Evolutionary conservation across 345 rosid species (phyloP).

Genomic region (Hibiscus trionum): DNA sequence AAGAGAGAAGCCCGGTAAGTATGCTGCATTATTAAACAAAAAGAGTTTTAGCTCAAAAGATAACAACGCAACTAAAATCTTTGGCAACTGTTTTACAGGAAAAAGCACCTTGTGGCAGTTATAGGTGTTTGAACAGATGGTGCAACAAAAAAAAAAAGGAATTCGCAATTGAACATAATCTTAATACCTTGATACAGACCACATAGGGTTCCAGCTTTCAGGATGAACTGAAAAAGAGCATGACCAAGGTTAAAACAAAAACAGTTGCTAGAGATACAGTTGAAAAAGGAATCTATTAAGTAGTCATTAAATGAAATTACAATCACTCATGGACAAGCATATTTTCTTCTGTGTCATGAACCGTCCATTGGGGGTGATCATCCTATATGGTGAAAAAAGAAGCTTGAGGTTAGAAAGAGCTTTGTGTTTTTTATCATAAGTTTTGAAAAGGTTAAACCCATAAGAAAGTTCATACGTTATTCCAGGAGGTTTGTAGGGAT

Average conservation of each 20-base stretch:
- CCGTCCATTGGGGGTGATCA: conserved; percentile 97
- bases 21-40: conserved; percentile 59
- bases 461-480: conserved; percentile 55
- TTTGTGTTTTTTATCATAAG: neutral
- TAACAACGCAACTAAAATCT: neutral
- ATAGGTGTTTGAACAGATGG: neutral
- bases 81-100: neutral
- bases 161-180: conserved; percentile 5
- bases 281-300: conserved; percentile 1
- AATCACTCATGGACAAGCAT: conserved; percentile 97
- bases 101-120: neutral
- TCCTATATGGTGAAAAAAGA: conserved; percentile 30
- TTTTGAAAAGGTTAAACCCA: conserved; percentile 7
- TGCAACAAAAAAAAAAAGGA: neutral
- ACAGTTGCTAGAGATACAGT: neutral
- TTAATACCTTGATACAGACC: conserved; percentile 92
- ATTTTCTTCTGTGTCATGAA: conserved; percentile 94
- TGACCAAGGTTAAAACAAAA: conserved; percentile 4
- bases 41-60: conserved; percentile 11
- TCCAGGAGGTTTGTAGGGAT: conserved; percentile 62
- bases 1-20: conserved; percentile 95
- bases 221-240: conserved; percentile 76
- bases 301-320: conserved; percentile 38
- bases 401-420: neutral
- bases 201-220: conserved; percentile 99